These are phyloP conservation scores for Gloeostereum incarnatum DNA, from an alignment of 768 basidiomycete species.

Conservation along the genomic window DNA sequence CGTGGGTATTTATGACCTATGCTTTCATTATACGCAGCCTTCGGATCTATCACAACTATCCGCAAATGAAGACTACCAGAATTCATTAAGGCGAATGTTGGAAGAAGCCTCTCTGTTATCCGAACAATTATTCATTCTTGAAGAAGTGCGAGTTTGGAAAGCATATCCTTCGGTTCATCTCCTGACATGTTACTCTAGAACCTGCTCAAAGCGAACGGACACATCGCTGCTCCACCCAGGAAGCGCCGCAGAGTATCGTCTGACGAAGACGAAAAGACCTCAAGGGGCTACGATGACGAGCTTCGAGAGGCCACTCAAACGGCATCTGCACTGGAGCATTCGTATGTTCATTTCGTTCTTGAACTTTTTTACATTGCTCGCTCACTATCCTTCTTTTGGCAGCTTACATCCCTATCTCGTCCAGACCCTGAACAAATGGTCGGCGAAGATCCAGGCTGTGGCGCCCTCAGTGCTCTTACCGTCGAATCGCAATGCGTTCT, in stretches of 20 bases:
- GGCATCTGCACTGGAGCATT: slow-evolving; percentile 36
- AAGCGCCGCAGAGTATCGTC: slow-evolving; percentile 44
- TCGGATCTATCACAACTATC: slow-evolving; percentile 24
- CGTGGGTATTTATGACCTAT: slow-evolving; percentile 5
- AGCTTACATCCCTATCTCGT: slow-evolving; percentile 65
- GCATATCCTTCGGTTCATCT: background rate
- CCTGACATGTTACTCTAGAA: slow-evolving; percentile 21
- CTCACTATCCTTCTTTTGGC: slow-evolving; percentile 1
- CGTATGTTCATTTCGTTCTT: slow-evolving; percentile 26
- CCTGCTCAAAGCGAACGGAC: slow-evolving; percentile 38
- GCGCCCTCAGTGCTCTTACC: slow-evolving; percentile 69
- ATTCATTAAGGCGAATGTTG: slow-evolving; percentile 42
- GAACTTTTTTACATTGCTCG: slow-evolving; percentile 4
- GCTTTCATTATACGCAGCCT: slow-evolving; percentile 18
- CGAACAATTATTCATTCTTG: slow-evolving; percentile 58
- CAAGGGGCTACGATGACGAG: slow-evolving; percentile 21
- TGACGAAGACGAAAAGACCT: slow-evolving; percentile 14
- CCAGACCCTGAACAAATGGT: slow-evolving; percentile 89
- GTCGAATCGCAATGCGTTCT: slow-evolving; percentile 63
- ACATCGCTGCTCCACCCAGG: slow-evolving; percentile 36
- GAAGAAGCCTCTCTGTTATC: slow-evolving; percentile 52
- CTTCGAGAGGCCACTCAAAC: slow-evolving; percentile 34
- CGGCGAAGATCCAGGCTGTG: slow-evolving; percentile 89
- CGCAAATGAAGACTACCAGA: slow-evolving; percentile 28
- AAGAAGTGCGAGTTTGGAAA: slow-evolving; percentile 39